These are phyloP conservation scores for Yamadazyma scolyti DNA, from an alignment of 805 yeast species.

Conservation along the genomic window DNA sequence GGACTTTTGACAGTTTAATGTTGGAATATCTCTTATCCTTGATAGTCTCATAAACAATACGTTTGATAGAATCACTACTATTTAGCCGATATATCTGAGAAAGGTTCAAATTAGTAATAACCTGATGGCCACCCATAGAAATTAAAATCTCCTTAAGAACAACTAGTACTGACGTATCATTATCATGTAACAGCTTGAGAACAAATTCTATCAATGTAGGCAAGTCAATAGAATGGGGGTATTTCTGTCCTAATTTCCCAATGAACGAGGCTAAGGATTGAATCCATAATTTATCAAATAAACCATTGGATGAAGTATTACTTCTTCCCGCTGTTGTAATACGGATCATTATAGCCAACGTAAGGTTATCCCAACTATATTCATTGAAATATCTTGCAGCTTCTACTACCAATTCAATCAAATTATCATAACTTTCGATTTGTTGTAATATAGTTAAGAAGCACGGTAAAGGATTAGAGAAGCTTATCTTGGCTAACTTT, in stretches of 20 bases:
- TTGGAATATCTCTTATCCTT: conserved; percentile 54
- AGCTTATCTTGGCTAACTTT: conserved; percentile 65
- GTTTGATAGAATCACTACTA: conserved; percentile 57
- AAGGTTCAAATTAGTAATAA: conserved; percentile 61
- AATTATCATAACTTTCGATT: conserved; percentile 88
- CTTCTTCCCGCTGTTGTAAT: conserved; percentile 62
- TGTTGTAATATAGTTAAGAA: conserved; percentile 70
- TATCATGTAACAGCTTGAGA: conserved; percentile 58
- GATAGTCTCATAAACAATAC: conserved; percentile 53
- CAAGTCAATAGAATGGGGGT: conserved; percentile 53
- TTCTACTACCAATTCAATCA: conserved; percentile 72
- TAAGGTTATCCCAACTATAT: conserved; percentile 83
- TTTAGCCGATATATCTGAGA: conserved; percentile 64
- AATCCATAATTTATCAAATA: conserved; percentile 80
- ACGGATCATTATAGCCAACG: conserved; percentile 67
- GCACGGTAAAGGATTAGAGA: conserved; percentile 75
- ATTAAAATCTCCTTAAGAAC: conserved; percentile 64
- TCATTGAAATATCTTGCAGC: conserved; percentile 71
- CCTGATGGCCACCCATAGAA: conserved; percentile 77
- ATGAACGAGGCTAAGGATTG: conserved; percentile 77
- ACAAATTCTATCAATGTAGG: conserved; percentile 58
- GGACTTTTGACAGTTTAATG: conserved; percentile 42
- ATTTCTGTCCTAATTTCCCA: conserved; percentile 61
- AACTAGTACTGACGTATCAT: conserved; percentile 57
- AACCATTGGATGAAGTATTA: conserved; percentile 71